A percentile compares a stretch with the other conserved stretches of the same genome.
phyloP scores from a whole-genome alignment of 768 basidiomycete genomes.

The Kwoniella heveanensis region DNA sequence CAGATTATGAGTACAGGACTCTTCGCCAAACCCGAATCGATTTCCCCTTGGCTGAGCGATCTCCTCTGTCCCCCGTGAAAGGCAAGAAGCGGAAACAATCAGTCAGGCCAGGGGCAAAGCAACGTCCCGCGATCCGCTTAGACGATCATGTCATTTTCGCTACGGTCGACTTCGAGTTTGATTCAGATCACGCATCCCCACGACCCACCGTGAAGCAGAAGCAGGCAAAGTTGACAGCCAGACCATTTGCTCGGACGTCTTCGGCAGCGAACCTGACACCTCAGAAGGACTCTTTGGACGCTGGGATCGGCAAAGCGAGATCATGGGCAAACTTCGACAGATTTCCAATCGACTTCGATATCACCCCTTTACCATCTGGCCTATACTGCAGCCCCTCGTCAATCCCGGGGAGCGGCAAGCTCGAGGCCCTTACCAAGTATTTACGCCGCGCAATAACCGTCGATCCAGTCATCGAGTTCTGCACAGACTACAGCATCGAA shows the following conservation, averaged over 20 bases:
- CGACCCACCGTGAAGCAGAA: conserved; percentile 1
- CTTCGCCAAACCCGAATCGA: conserved; percentile 31
- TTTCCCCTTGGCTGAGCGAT: conserved; percentile 28
- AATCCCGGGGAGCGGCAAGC: conserved; percentile 65
- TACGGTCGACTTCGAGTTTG: conserved; percentile 42
- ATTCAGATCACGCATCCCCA: conserved; percentile 9
- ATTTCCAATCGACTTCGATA: conserved; percentile 53
- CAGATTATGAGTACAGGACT: not conserved
- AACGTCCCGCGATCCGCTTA: conserved; percentile 41
- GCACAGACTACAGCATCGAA: conserved; percentile 42
- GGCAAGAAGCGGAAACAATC: conserved; percentile 18
- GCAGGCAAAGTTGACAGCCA: conserved; percentile 6
- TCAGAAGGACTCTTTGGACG: conserved; percentile 21
- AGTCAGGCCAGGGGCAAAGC: conserved; percentile 13
- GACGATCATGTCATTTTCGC: conserved; percentile 52
- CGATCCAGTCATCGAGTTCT: conserved; percentile 34
- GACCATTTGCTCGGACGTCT: conserved; percentile 18
- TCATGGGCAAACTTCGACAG: conserved; percentile 53
- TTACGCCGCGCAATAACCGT: conserved; percentile 39
- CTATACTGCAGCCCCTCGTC: conserved; percentile 45
- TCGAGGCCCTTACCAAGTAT: conserved; percentile 64
- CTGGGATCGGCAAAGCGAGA: conserved; percentile 41
- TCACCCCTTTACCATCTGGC: conserved; percentile 51
- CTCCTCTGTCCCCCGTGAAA: not conserved
- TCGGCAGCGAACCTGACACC: conserved; percentile 7